Base-by-base conservation (phyloP, 805 yeast genomes). In the Kazachstania psychrophila region DNA sequence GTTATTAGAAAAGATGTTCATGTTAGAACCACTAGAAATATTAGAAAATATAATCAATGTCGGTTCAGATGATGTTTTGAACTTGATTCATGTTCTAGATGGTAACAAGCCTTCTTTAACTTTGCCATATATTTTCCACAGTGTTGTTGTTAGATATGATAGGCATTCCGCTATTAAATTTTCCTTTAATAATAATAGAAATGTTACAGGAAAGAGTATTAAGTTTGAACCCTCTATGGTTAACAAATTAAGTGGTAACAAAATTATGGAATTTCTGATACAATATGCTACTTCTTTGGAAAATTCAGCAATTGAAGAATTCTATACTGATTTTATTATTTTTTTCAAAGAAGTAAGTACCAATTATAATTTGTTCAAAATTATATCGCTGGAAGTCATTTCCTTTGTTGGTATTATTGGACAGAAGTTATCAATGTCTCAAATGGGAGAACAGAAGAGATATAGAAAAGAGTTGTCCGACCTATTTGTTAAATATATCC, bases 61-160 rank as follows among this genome's bases (percentile, higher is more conserved):
- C 9, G 58, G 57, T 15, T 43, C 43, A 4, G 47, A 48, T 13
- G 47, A 54, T 19, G 43, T 50, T 5, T 47, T 47, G 18, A 45
- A 56, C 6, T 48, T 70, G 5, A 63, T 75, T 10, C 86, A 83
- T 54, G 78, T 82, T 2, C 61, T 88, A 33, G 96, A 88, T 59
- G 89, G 92, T 0, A 81, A 94, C 6, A 73, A 83, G 44, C 82
- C 94, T 0, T 82, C 77, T 39, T 49, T 73, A 5, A 81, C 94
- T 0, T 62, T 86, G 11, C 88, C 94, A 0, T 70, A 73, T 46
- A 61, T 87, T 4, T 65, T 84, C 45, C 67, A 72, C 24, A 50
- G 60, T 14, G 37, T 56, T 11, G 46, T 56, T 6, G 28, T 37
- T 26, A 50, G 62, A 25, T 51, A 50, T 34, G 53, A 57, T 28